Evolutionary conservation across 2,329 filamentous ascomycete genomes (phyloP), one percentile per base, ranked within the genome.

Genomic region (Zasmidium cellare): DNA sequence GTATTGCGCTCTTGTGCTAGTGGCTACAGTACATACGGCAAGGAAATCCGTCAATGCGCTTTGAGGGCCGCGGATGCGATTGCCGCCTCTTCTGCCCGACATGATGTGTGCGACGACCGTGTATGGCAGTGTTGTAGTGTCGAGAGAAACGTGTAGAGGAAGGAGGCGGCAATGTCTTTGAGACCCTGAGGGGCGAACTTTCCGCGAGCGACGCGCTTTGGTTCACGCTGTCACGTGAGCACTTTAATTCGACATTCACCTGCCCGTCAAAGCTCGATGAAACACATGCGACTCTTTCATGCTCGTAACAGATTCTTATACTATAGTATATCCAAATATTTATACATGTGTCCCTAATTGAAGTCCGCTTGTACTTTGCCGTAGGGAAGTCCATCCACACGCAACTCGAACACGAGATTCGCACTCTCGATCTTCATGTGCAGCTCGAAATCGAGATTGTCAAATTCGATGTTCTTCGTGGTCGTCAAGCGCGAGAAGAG

Each of bases 391-490:
- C 88, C 89, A 69, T 92, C 89, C 12, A 92, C 89, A 74, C 89
- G 89, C 53, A 92, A 75, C 75, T 92, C 89, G 72, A 92, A 92
- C 2, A 87, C 84, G 57, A 92, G 67, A 1, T 88, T 87, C 0
- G 89, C 89, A 66, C 87, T 90, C 69, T 91, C 87, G 46, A 92
- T 89, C 65, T 87, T 87, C 88, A 93, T 91, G 76, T 92, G 89
- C 5, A 92, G 82, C 11, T 88, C 90, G 60, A 92, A 92, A 69
- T 92, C 88, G 25, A 93, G 77, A 63, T 91, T 92, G 66, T 91
- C 87, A 74, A 92, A 93, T 74, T 91, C 89, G 3, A 91, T 86
- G 23, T 46, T 89, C 54, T 88, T 82, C 2, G 89, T 92, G 12
- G 90, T 92, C 16, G 89, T 92, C 61, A 93, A 74, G 14, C 88